Percentiles rank a stretch among this genome's conserved stretches.
Conservation (phyloP, 768 basidiomycete species). For the Fistulinella prunicolor region DNA sequence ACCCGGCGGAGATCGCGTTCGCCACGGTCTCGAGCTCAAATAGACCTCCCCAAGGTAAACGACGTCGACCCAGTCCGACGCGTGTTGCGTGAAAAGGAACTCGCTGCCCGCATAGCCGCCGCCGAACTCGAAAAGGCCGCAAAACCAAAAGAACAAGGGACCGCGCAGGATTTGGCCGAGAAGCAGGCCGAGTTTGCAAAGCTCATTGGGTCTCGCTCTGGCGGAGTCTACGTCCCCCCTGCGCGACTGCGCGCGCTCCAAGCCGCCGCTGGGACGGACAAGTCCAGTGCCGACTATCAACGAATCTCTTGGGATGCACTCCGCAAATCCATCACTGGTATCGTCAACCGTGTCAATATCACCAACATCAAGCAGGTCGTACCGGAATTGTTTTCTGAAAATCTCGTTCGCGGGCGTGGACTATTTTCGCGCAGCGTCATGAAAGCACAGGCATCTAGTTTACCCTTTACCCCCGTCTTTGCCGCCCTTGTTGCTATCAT, state of each 20-base stretch:
- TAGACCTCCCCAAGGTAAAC: constrained; percentile 48
- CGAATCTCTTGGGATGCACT: constrained; percentile 96
- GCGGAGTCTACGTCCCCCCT: constrained; percentile 96
- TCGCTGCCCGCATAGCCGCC: constrained; percentile 66
- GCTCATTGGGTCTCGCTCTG: constrained; percentile 74
- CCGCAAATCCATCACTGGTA: constrained; percentile 96
- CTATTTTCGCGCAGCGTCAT: constrained; percentile 92
- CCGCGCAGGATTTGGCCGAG: constrained; percentile 51
- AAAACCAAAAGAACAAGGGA: constrained; percentile 48
- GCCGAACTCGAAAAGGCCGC: constrained; percentile 61
- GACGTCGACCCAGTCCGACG: constrained; percentile 79
- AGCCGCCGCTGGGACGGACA: constrained; percentile 76
- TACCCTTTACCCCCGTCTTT: constrained; percentile 97
- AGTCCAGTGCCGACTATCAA: constrained; percentile 86
- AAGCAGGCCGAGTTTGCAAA: constrained; percentile 89
- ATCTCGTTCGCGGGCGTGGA: constrained; percentile 90
- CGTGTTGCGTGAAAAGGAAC: constrained; percentile 75
- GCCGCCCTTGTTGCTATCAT: constrained; percentile 91
- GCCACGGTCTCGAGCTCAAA: constrained; percentile 26
- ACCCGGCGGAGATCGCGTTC: constrained; percentile 44
- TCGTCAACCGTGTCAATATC: constrained; percentile 98
- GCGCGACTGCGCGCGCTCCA: constrained; percentile 90
- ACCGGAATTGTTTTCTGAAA: constrained; percentile 89
- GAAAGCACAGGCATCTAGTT: constrained; percentile 96
- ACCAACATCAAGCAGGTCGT: constrained; percentile 94